Evolutionary conservation across 495 filamentous ascomycete species (phyloP).

Genomic region (Penicillium ochrochloron): DNA sequence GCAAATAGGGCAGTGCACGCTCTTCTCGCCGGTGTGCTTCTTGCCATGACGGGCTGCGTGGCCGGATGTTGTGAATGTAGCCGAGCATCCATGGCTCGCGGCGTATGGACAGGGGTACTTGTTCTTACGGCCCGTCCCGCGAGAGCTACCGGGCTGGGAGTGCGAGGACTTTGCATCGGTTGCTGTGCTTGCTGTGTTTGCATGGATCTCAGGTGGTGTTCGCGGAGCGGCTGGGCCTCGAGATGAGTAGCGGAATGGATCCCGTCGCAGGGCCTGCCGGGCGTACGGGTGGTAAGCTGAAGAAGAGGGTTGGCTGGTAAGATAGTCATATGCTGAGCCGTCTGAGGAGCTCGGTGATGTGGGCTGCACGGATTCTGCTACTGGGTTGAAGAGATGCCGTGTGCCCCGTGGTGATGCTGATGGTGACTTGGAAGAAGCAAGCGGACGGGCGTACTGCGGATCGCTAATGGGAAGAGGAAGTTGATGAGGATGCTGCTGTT

Average conservation of each 20-base stretch:
- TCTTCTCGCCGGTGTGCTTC: constrained; percentile 96
- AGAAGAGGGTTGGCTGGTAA: constrained; percentile 34
- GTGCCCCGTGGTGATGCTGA: constrained; percentile 31
- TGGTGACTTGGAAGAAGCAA: constrained; percentile 36
- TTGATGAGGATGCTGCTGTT: constrained; percentile 31
- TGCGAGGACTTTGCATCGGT: constrained; percentile 31
- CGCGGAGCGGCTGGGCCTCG: constrained; percentile 29
- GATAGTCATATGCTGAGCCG: constrained; percentile 45
- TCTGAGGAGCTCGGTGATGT: constrained; percentile 45
- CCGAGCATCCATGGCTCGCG: constrained; percentile 69
- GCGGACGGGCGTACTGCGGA: constrained; percentile 28
- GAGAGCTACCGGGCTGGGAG: constrained; percentile 21
- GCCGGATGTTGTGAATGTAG: constrained; percentile 93
- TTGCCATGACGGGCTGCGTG: constrained; percentile 96
- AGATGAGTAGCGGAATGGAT: constrained; percentile 22
- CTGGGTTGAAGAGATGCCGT: constrained; percentile 35
- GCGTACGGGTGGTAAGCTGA: constrained; percentile 34
- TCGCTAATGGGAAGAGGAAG: constrained; percentile 30
- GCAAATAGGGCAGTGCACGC: constrained; percentile 86
- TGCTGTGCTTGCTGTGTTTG: constrained; percentile 28
- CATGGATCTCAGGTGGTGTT: constrained; percentile 35
- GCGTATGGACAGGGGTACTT: constrained; percentile 63
- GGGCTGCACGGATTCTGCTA: constrained; percentile 37
- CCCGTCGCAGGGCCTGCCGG: constrained; percentile 31
- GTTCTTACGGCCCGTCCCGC: constrained; percentile 47